These are phyloP conservation scores for Amylostereum areolatum DNA, from an alignment of 1,284 basidiomycete genomes.

Conservation along the genomic window DNA sequence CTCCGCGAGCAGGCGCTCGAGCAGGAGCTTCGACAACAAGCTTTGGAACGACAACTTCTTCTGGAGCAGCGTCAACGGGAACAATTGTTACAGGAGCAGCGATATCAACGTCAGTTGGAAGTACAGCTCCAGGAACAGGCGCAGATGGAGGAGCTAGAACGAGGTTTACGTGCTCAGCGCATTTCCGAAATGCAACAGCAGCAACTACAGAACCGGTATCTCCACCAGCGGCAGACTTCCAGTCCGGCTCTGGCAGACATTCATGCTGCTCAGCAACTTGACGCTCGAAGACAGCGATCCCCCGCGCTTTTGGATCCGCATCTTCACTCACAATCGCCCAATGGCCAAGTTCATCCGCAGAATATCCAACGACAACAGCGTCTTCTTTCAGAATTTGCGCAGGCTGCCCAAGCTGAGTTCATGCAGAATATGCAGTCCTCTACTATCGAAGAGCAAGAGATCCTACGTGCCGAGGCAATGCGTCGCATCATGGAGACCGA, in stretches of 20 bases:
- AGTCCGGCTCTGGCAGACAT: constrained; percentile 32
- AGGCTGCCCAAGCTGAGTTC: constrained; percentile 62
- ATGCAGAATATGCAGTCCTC: constrained; percentile 54
- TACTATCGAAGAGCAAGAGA: constrained; percentile 59
- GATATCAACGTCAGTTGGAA: constrained; percentile 28
- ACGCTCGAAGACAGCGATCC: constrained; percentile 40
- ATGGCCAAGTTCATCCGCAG: constrained; percentile 45
- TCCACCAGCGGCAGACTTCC: constrained; percentile 34
- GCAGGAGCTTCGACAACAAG: constrained; percentile 34
- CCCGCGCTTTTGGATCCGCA: constrained; percentile 36
- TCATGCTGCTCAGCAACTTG: constrained; percentile 31
- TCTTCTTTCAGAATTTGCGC: constrained; percentile 64
- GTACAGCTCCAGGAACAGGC: constrained; percentile 53
- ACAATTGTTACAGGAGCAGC: constrained; percentile 24
- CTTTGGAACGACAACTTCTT: constrained; percentile 51
- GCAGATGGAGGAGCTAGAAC: constrained; percentile 52
- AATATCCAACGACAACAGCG: constrained; percentile 68
- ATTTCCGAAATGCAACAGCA: constrained; percentile 42
- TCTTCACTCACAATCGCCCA: constrained; percentile 37
- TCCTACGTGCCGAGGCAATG: constrained; percentile 71
- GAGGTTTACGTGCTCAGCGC: constrained; percentile 44
- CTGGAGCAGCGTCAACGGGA: constrained; percentile 53
- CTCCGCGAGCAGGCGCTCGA: constrained; percentile 22
- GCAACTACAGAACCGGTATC: constrained; percentile 24
- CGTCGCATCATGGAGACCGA: constrained; percentile 85